phyloP scores from a whole-genome alignment of 2,329 filamentous ascomycete species.

The Monosporascus sp. region DNA sequence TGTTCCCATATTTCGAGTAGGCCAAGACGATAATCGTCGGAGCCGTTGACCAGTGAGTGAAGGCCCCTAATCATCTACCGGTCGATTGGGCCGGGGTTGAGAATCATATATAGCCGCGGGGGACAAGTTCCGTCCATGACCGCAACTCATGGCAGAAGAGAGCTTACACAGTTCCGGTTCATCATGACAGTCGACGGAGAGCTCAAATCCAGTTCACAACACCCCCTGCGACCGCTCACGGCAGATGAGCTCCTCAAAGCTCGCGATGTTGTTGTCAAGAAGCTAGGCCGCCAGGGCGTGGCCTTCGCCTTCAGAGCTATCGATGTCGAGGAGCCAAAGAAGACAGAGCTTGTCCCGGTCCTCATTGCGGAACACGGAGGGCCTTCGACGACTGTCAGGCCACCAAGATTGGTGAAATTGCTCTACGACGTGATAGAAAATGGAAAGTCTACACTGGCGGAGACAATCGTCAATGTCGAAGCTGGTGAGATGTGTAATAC shows the following conservation, averaged over 20 bases:
- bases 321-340: constrained; percentile 23
- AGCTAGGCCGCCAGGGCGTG: constrained; percentile 16
- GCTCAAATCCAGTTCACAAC: constrained; percentile 6
- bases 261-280: constrained; percentile 19
- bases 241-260: constrained; percentile 21
- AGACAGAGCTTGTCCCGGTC: constrained; percentile 18
- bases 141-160: background rate
- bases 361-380: constrained; percentile 25
- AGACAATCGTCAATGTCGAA: constrained; percentile 34
- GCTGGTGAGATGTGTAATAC: constrained; percentile 24
- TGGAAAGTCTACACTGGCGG: constrained; percentile 27
- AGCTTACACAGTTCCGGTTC: background rate
- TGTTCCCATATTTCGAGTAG: background rate
- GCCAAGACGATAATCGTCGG: background rate
- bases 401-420: constrained; percentile 40
- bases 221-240: constrained; percentile 24
- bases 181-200: background rate
- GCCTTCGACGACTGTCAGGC: constrained; percentile 10
- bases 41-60: background rate
- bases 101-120: background rate
- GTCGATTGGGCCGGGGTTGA: background rate
- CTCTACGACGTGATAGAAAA: constrained; percentile 36
- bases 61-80: background rate
- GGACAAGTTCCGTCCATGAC: background rate
- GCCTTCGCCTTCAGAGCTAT: constrained; percentile 21